A percentile compares a stretch with the other conserved stretches of the same genome.
phyloP scores from a whole-genome alignment of 208 protist species.

The Acanthamoeba castellanii region DNA sequence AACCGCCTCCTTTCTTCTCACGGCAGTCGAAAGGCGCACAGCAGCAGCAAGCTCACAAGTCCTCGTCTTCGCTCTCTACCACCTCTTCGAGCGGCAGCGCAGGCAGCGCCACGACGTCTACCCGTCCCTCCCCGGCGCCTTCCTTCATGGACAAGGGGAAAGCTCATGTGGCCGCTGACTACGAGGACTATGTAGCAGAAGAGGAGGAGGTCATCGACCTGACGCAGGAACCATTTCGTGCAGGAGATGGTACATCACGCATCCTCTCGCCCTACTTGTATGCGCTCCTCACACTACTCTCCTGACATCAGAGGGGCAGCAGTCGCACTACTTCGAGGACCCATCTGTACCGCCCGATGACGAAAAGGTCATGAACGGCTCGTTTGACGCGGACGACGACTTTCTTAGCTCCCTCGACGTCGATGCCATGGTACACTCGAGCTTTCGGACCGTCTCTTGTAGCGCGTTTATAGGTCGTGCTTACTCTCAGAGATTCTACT shows the following conservation, averaged over 20 bases:
- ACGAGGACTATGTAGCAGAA: neutral
- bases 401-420: constrained; percentile 32
- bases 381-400: neutral
- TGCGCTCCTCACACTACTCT: neutral
- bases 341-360: neutral
- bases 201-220: constrained; percentile 21
- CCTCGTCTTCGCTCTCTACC: neutral
- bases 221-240: neutral
- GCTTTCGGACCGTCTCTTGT: neutral
- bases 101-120: neutral
- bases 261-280: neutral
- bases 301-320: neutral
- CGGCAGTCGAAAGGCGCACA: neutral
- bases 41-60: neutral
- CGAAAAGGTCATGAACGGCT: neutral
- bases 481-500: neutral
- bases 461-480: neutral
- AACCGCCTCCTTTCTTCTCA: neutral
- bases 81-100: neutral
- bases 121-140: neutral
- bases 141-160: neutral
- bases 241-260: neutral
- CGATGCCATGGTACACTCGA: neutral
- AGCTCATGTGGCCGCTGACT: neutral
- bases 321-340: neutral